Conservation (phyloP, 257 asterid species). For the Phtheirospermum japonicum region DNA sequence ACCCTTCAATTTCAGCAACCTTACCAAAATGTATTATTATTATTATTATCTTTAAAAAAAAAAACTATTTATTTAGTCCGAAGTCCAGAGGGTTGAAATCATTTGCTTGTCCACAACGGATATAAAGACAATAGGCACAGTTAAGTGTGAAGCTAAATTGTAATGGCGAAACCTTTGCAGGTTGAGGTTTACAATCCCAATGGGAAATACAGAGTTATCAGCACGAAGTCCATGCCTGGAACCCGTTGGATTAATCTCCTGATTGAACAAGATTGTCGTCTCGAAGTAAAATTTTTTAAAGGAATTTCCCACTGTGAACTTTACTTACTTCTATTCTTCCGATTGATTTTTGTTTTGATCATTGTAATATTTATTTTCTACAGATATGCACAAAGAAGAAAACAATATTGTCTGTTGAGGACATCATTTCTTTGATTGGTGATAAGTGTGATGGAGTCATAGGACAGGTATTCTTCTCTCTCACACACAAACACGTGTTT, state of each 20-base stretch:
- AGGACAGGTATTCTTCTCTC: conserved; percentile 98
- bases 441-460: conserved; percentile 88
- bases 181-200: conserved; percentile 86
- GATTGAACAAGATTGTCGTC: conserved; percentile 86
- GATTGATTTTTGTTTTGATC: neutral
- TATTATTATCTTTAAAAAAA: neutral
- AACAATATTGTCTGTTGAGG: conserved; percentile 90
- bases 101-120: neutral
- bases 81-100: no score
- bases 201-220: conserved; percentile 86
- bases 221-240: conserved; percentile 96
- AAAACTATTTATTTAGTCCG: neutral
- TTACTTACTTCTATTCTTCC: no score
- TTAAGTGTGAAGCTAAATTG: neutral
- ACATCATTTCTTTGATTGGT: conserved; percentile 77
- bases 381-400: conserved; percentile 88
- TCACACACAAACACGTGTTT: neutral
- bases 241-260: conserved; percentile 88
- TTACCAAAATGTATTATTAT: neutral
- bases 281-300: conserved; percentile 52
- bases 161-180: conserved; percentile 80
- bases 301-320: neutral
- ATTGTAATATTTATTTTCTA: neutral
- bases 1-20: neutral
- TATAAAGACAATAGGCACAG: no score